Conservation (phyloP, 192 early-diverging fungal genomes). For the Coemansia sp. region DNA sequence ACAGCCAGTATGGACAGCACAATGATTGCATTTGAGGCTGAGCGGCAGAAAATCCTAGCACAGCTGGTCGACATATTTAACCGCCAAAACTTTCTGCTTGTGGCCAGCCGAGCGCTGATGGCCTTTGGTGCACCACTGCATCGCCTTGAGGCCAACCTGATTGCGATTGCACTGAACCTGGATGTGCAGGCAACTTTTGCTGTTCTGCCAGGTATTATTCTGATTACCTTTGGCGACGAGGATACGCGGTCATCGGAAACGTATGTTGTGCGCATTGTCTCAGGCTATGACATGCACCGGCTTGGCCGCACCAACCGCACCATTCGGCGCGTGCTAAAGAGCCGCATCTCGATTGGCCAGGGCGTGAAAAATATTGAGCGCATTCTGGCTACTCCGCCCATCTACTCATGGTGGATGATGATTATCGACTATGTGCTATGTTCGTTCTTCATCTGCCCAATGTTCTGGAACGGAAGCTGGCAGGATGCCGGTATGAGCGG, state of each 20-base stretch:
- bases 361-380: constrained; percentile 63
- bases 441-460: constrained; percentile 60
- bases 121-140: constrained; percentile 68
- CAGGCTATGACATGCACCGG: constrained; percentile 69
- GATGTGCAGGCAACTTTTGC: constrained; percentile 66
- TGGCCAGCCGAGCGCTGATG: constrained; percentile 66
- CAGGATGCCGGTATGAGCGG: constrained; percentile 61
- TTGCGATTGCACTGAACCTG: constrained; percentile 60
- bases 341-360: constrained; percentile 61
- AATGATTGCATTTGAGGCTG: constrained; percentile 37
- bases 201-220: constrained; percentile 69
- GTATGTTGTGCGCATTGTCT: constrained; percentile 61
- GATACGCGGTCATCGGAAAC: constrained; percentile 75
- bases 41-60: constrained; percentile 48
- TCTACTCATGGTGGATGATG: constrained; percentile 62
- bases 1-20: constrained; percentile 33
- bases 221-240: constrained; percentile 69
- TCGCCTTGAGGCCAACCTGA: constrained; percentile 64
- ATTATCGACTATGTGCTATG: constrained; percentile 57
- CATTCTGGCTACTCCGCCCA: constrained; percentile 56
- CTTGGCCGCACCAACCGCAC: constrained; percentile 63
- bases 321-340: constrained; percentile 64
- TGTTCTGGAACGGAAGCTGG: constrained; percentile 73
- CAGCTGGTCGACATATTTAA: constrained; percentile 69
- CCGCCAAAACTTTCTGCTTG: constrained; percentile 64